These are phyloP conservation scores for Schizochytrium sp. DNA, from an alignment of 108 stramenopile species.

Conservation along the genomic window DNA sequence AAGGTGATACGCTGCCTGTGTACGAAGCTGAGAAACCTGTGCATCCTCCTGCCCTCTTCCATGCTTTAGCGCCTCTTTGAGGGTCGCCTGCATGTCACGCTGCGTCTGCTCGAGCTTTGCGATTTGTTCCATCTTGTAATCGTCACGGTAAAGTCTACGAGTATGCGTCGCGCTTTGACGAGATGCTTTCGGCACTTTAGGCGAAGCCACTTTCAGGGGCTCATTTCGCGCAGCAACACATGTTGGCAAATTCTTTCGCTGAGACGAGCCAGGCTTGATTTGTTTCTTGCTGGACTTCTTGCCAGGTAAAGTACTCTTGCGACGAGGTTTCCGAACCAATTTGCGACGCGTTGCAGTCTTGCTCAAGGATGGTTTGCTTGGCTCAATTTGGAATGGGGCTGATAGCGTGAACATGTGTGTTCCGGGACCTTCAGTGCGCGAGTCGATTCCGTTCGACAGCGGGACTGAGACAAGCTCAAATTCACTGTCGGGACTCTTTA, in stretches of 20 bases:
- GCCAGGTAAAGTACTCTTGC: too few species aligned
- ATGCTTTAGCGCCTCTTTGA: neutral
- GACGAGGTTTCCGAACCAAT: too few species aligned
- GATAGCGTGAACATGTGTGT: neutral
- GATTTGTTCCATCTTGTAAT: neutral
- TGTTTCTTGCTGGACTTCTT: too few species aligned
- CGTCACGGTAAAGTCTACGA: neutral
- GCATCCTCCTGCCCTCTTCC: neutral
- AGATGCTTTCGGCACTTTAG: neutral
- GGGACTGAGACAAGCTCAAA: neutral
- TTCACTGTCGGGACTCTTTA: neutral
- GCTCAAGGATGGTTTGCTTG: neutral
- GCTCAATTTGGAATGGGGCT: neutral
- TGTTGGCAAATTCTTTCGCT: too few species aligned
- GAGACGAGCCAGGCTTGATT: too few species aligned
- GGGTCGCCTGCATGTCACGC: neutral
- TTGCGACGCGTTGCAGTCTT: too few species aligned
- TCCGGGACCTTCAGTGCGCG: neutral
- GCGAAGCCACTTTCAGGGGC: neutral
- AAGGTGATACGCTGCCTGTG: neutral
- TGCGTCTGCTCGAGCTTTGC: neutral
- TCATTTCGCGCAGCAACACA: too few species aligned
- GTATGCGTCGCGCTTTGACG: neutral
- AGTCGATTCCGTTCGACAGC: neutral
- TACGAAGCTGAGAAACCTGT: neutral